Base-by-base conservation (phyloP, 1,284 basidiomycete species). In the Ustilago tritici region DNA sequence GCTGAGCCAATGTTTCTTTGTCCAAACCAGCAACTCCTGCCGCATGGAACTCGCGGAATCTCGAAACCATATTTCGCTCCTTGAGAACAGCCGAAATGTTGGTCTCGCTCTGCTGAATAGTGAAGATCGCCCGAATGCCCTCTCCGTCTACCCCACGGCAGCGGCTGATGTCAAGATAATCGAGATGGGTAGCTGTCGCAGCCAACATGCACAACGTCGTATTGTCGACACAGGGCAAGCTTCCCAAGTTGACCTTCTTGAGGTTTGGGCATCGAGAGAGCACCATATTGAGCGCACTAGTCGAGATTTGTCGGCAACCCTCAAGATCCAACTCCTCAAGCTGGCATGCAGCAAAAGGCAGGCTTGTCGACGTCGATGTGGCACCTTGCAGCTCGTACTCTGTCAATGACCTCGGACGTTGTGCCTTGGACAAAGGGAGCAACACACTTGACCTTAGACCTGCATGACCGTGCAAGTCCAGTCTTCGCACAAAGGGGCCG, bases 151-250 rank as follows among this genome's bases (percentile, higher is more conserved):
- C 87, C 75, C 91, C 90, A 23, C 86, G 80, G 83, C 95, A 97
- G 74, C 92, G 89, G 66, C 90, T 90, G 72, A 95, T 87, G 86
- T 97, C 91, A 60, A 97, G 88, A 1, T 88, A 88, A 12, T 88
- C 86, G 34, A 96, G 87, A 1, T 86, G 84, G 0, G 88, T 89
- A 81, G 90, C 92, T 65, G 89, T 89, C 40, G 87, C 87, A 1
- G 89, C 90, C 31, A 95, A 87, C 32, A 92, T 88, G 46, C 90
- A 89, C 82, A 92, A 91, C 0, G 93, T 95, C 23, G 89, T 89
- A 79, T 92, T 91, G 17, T 90, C 91, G 34, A 94, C 93, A 7
- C 89, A 89, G 0, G 86, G 75, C 5, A 94, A 88, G 0, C 92
- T 93, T 76, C 91, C 92, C 52, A 96, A 87, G 63, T 89, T 90